These are phyloP conservation scores for Ogataea neopini DNA, from an alignment of 805 yeast species.

Conservation along the genomic window DNA sequence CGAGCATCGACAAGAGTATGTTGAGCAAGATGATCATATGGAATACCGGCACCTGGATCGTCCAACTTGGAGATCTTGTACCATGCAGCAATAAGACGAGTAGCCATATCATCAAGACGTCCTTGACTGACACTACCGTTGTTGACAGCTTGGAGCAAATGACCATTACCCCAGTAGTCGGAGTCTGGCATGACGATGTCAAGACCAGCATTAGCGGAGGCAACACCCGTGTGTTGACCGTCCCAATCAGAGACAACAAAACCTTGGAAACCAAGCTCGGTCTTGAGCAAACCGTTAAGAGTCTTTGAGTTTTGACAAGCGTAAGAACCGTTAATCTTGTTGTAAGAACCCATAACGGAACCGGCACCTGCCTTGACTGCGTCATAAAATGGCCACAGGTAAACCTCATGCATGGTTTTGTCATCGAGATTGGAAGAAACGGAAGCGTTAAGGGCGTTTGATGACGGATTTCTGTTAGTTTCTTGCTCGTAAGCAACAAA, in stretches of 20 bases:
- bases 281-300: constrained; percentile 55
- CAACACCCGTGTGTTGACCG: constrained; percentile 60
- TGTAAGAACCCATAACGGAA: constrained; percentile 60
- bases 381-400: constrained; percentile 68
- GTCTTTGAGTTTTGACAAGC: constrained; percentile 61
- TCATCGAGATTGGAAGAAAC: constrained; percentile 54
- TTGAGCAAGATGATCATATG: constrained; percentile 51
- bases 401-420: constrained; percentile 60
- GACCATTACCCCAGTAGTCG: constrained; percentile 49
- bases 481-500: constrained; percentile 65
- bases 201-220: constrained; percentile 56
- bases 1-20: constrained; percentile 59
- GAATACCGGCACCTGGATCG: constrained; percentile 42
- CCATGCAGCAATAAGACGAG: constrained; percentile 58
- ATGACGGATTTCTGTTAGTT: constrained; percentile 46
- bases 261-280: constrained; percentile 66
- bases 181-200: constrained; percentile 64
- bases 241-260: constrained; percentile 67
- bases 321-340: constrained; percentile 54
- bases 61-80: constrained; percentile 42
- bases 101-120: constrained; percentile 62
- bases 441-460: constrained; percentile 51
- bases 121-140: constrained; percentile 55
- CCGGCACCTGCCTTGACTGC: constrained; percentile 61
- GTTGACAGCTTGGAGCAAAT: constrained; percentile 53